phyloP scores from a whole-genome alignment of 176 grass and related monocot species.

The Canna indica region DNA sequence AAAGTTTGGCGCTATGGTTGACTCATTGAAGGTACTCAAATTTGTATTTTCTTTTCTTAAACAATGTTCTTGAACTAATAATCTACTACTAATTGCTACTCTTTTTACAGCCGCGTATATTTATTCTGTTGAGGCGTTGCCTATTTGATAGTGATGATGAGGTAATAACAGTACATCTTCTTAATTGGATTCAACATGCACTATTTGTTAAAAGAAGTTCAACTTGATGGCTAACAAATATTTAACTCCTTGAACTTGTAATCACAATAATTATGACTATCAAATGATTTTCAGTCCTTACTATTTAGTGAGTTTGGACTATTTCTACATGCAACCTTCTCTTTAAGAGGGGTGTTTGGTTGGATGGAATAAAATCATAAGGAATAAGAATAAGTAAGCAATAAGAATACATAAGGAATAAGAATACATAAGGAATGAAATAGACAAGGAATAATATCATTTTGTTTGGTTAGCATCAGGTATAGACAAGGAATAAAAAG shows the following conservation, averaged over 20 bases:
- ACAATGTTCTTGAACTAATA: background rate
- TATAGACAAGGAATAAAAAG: no score
- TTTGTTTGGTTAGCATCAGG: no score
- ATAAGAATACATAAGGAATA: no score
- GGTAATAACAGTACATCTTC: slow-evolving; percentile 21
- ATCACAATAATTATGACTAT: background rate
- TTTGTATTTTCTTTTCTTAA: slow-evolving; percentile 1
- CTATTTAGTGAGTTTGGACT: no score
- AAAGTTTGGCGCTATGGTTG: slow-evolving; percentile 88
- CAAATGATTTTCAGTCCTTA: background rate
- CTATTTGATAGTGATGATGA: slow-evolving; percentile 98
- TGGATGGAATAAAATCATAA: no score
- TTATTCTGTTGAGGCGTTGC: slow-evolving; percentile 85
- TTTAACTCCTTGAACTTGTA: background rate
- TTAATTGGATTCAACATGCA: background rate
- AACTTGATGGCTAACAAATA: background rate
- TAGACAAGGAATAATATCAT: no score
- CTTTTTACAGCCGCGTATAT: slow-evolving; percentile 93
- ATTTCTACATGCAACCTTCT: no score
- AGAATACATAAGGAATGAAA: no score
- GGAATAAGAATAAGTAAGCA: no score
- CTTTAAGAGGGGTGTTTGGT: no score
- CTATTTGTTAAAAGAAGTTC: background rate
- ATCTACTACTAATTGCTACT: slow-evolving; percentile 3
- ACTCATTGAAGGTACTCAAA: slow-evolving; percentile 71